Evolutionary conservation across 768 basidiomycete species (phyloP).

Genomic region (Collybia sordida): DNA sequence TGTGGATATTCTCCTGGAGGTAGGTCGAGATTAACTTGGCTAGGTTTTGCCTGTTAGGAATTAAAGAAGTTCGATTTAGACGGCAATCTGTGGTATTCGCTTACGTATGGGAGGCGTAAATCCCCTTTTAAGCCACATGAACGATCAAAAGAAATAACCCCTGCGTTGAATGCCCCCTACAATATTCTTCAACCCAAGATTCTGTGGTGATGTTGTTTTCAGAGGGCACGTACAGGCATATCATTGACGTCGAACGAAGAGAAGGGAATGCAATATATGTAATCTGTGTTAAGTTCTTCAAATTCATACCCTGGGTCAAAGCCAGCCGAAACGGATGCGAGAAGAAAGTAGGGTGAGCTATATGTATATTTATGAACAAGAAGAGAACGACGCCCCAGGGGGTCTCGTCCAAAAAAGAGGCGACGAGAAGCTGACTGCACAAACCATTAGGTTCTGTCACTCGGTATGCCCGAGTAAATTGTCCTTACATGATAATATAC

Average conservation of each 20-base stretch:
- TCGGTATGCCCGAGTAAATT: too few species aligned
- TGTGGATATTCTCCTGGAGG: constrained; percentile 42
- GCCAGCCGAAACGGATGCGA: constrained; percentile 68
- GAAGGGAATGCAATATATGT: constrained; percentile 45
- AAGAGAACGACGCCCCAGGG: constrained; percentile 84
- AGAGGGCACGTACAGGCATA: too few species aligned
- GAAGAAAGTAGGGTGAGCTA: constrained; percentile 50
- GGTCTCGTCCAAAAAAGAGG: constrained; percentile 79
- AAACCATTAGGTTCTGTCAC: too few species aligned
- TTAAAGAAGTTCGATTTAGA: not conserved
- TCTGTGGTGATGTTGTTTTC: too few species aligned
- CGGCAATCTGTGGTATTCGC: constrained; percentile 8
- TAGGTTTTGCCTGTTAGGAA: constrained; percentile 39
- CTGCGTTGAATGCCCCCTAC: constrained; percentile 10
- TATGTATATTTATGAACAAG: constrained; percentile 61
- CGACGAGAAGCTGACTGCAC: constrained; percentile 39
- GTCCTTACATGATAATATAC: constrained; percentile 69
- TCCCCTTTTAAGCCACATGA: not conserved
- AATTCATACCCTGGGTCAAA: constrained; percentile 43
- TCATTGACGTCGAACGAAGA: too few species aligned
- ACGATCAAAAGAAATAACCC: constrained; percentile 12
- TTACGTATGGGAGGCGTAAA: constrained; percentile 23
- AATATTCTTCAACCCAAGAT: not conserved
- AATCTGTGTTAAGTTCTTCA: constrained; percentile 61
- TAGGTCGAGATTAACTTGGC: constrained; percentile 44